Base-by-base conservation (phyloP, 1,284 basidiomycete genomes). In the Fomitiporia mediterranea region DNA sequence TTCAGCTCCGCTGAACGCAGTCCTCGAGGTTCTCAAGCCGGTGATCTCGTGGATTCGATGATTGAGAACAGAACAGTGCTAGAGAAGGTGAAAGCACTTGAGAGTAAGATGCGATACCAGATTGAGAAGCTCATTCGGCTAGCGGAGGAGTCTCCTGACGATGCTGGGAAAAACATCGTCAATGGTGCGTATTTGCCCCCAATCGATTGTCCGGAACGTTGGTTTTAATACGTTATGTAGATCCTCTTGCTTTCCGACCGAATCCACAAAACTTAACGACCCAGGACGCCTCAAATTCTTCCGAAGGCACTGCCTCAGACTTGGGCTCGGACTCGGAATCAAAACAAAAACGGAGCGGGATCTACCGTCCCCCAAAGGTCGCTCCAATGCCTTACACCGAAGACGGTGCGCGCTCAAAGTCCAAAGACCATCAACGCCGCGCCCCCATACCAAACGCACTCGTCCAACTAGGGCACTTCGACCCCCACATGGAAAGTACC, bases 351-450 rank as follows among this genome's bases (percentile, higher is more conserved):
- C 65, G 65, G 27, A 74, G 78, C 42, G 85, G 80, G 0, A 82
- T 98, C 47, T 99, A 99, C 69, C 87, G 84, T 28, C 94, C 96
- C 5, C 96, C 97, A 0, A 89, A 91, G 62, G 73, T 99, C 25
- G 96, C 94, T 0, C 92, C 96, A 0, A 81, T 96, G 70, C 93
- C 94, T 0, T 99, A 98, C 72, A 82, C 77, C 42, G 91, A 94
- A 62, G 74, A 76, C 4, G 70, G 76, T 2, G 62, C 68, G 40
- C 81, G 80, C 64, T 66, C 60, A 63, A 66, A 67, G 65, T 79
- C 77, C 68, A 70, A 68, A 64, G 67, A 68, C 65, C 79, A 70
- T 25, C 67, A 72, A 28, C 70, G 69, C 15, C 73, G 77, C 7
- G 70, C 70, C 2, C 84, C 81, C 2, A 66, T 87, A 17, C 88